phyloP scores from a whole-genome alignment of 768 basidiomycete genomes.

The Epithele typhae region DNA sequence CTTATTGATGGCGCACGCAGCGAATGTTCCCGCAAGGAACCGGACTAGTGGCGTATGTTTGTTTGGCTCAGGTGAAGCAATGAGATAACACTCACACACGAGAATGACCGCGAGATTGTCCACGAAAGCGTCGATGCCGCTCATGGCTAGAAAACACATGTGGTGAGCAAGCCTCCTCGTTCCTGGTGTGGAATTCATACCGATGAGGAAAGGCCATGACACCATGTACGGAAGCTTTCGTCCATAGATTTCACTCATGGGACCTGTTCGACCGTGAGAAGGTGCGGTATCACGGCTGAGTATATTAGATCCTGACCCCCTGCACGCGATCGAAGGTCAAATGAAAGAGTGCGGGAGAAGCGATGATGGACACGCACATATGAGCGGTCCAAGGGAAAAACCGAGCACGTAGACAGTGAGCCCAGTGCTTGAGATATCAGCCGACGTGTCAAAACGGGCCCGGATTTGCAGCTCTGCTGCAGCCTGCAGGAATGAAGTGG shows the following conservation, averaged over 20 bases:
- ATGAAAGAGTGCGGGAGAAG: not conserved
- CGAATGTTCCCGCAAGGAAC: slow-evolving; percentile 13
- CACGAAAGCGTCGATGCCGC: slow-evolving; percentile 3
- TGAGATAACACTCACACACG: slow-evolving; percentile 2
- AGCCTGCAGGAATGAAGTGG: slow-evolving; percentile 7
- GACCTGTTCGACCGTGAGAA: slow-evolving; percentile 3
- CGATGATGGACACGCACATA: slow-evolving; percentile 11
- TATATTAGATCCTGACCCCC: slow-evolving; percentile 5
- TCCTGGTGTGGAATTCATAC: slow-evolving; percentile 1
- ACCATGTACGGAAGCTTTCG: slow-evolving; percentile 10
- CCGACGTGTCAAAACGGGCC: slow-evolving; percentile 11
- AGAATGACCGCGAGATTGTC: slow-evolving; percentile 16
- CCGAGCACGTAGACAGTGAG: slow-evolving; percentile 22
- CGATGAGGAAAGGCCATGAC: slow-evolving; percentile 15
- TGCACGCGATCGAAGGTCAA: not conserved
- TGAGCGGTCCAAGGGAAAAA: slow-evolving; percentile 15
- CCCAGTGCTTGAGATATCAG: slow-evolving; percentile 17
- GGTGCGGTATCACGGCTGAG: not conserved
- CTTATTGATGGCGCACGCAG: slow-evolving; percentile 16
- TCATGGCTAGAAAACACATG: not conserved
- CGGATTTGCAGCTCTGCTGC: slow-evolving; percentile 17
- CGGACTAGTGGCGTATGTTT: slow-evolving; percentile 8
- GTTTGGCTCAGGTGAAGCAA: not conserved
- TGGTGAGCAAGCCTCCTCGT: not conserved
- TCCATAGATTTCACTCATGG: slow-evolving; percentile 14